phyloP scores from a whole-genome alignment of 1,284 basidiomycete species.

The Rhodotorula glutinis region DNA sequence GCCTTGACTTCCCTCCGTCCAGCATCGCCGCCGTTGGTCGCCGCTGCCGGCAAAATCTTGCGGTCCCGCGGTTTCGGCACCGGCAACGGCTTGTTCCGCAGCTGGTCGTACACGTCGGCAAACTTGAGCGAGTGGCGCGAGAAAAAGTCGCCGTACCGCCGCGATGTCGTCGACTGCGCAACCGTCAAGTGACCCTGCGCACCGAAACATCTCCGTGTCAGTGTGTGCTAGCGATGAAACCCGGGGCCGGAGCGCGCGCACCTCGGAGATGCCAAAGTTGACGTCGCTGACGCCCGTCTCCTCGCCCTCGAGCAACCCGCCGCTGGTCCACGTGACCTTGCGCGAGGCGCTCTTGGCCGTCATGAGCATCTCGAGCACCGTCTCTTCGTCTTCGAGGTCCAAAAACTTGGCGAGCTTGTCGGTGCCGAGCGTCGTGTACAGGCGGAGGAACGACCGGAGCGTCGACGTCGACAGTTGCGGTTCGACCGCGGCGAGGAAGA shows the following conservation, averaged over 20 bases:
- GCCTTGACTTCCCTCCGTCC: not conserved
- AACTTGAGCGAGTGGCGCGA: conserved; percentile 58
- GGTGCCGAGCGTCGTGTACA: conserved; percentile 91
- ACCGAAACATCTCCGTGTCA: not conserved
- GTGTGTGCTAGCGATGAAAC: too few species aligned
- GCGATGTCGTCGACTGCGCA: conserved; percentile 84
- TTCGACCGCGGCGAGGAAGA: conserved; percentile 77
- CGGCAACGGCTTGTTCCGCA: conserved; percentile 37
- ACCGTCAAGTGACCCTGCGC: conserved; percentile 52
- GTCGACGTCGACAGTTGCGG: conserved; percentile 76
- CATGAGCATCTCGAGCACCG: conserved; percentile 95
- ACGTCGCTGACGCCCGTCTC: conserved; percentile 86
- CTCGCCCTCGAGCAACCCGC: conserved; percentile 71
- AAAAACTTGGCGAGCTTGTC: conserved; percentile 88
- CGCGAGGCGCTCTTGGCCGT: conserved; percentile 77
- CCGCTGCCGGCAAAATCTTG: not conserved
- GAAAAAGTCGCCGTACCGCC: conserved; percentile 94
- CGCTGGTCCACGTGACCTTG: conserved; percentile 62
- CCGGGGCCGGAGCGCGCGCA: too few species aligned
- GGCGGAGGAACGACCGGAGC: conserved; percentile 84
- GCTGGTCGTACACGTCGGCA: conserved; percentile 31
- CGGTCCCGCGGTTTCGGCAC: conserved; percentile 29
- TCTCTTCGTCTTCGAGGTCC: conserved; percentile 73
- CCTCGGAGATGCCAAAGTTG: conserved; percentile 91
- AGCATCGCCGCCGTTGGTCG: not conserved